Conservation (phyloP, 805 yeast genomes). For the Ogataea salicorniae region DNA sequence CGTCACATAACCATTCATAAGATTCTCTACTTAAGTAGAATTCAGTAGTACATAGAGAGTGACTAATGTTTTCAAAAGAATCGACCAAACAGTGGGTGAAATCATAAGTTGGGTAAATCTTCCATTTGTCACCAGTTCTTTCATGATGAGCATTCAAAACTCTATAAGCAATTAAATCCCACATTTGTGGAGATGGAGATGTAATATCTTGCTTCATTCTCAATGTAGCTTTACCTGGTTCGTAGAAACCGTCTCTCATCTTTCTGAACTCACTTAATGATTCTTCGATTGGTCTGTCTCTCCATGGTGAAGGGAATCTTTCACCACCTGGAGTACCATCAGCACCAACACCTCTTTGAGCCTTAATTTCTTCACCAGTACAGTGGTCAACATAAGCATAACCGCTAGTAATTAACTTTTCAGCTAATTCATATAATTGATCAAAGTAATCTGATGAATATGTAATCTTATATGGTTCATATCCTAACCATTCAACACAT, state of each 20-base stretch:
- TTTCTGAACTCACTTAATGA: constrained; percentile 76
- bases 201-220: constrained; percentile 93
- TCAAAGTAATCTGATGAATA: constrained; percentile 96
- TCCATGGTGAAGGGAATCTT: constrained; percentile 76
- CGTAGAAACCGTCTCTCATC: constrained; percentile 86
- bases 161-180: constrained; percentile 98
- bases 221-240: constrained; percentile 87
- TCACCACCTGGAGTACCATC: constrained; percentile 95
- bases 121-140: constrained; percentile 97
- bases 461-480: constrained; percentile 88
- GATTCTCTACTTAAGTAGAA: constrained; percentile 88
- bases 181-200: constrained; percentile 97
- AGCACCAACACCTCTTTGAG: constrained; percentile 82
- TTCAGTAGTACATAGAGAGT: constrained; percentile 94
- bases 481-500: constrained; percentile 93
- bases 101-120: constrained; percentile 96
- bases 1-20: constrained; percentile 98
- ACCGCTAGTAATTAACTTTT: constrained; percentile 61
- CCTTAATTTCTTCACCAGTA: constrained; percentile 84
- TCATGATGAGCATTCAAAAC: constrained; percentile 90
- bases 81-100: constrained; percentile 99
- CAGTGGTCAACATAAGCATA: constrained; percentile 92
- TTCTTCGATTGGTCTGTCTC: constrained; percentile 66
- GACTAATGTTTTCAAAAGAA: constrained; percentile 93
- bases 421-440: constrained; percentile 82